Percentiles rank a stretch among this genome's conserved stretches.
phyloP scores from a whole-genome alignment of 768 basidiomycete genomes.

The Dendrothele bispora region DNA sequence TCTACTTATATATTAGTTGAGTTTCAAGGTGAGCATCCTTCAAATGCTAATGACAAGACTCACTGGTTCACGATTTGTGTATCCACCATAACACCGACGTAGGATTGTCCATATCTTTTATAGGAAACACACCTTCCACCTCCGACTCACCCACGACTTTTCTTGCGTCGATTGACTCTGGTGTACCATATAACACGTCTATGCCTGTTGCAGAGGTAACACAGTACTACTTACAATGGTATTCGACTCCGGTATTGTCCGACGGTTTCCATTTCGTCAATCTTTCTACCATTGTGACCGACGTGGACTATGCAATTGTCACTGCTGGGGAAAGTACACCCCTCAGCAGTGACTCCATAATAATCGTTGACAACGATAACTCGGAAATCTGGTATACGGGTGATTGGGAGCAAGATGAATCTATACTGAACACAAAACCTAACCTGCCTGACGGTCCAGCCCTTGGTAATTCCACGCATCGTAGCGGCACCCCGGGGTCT shows the following conservation, averaged over 20 bases:
- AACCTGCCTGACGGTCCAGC: not conserved
- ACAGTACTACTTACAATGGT: slow-evolving; percentile 4
- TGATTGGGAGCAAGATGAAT: not conserved
- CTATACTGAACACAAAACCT: not conserved
- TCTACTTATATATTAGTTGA: too few relatives aligned
- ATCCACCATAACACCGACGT: too few relatives aligned
- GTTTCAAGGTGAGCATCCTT: too few relatives aligned
- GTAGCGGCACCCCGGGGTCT: not conserved
- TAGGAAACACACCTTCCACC: not conserved
- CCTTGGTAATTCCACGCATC: slow-evolving; percentile 5
- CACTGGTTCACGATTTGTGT: too few relatives aligned
- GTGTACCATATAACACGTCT: not conserved
- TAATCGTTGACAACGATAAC: slow-evolving; percentile 3
- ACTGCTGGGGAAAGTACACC: slow-evolving; percentile 3
- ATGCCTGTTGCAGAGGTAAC: not conserved
- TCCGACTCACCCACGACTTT: not conserved
- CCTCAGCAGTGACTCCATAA: not conserved
- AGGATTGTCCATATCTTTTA: not conserved
- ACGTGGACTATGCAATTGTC: slow-evolving; percentile 5
- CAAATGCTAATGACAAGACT: too few relatives aligned
- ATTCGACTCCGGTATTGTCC: not conserved
- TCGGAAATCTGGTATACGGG: slow-evolving; percentile 2
- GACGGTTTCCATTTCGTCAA: slow-evolving; percentile 4
- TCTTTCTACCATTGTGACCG: not conserved
- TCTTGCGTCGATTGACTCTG: slow-evolving; percentile 1